phyloP scores from a whole-genome alignment of 495 filamentous ascomycete genomes.

The Saxispiralis lemnorum region DNA sequence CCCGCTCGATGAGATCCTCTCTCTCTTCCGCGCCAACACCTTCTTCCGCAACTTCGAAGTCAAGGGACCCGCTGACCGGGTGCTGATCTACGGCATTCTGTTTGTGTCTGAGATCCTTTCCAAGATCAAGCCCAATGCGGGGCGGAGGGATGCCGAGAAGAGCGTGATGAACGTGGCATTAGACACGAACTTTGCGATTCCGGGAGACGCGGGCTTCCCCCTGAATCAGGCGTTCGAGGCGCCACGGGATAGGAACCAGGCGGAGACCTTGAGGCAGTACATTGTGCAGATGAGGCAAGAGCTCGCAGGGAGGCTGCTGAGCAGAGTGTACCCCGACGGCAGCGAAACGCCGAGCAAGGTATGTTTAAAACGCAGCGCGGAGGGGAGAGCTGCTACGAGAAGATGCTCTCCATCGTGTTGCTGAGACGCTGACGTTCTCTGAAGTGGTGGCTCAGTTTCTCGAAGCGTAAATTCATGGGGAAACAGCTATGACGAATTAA shows the following conservation, averaged over 20 bases:
- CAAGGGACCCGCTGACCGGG: conserved; percentile 83
- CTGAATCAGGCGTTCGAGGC: conserved; percentile 74
- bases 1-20: conserved; percentile 80
- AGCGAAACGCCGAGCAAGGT: conserved; percentile 69
- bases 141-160: conserved; percentile 29
- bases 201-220: conserved; percentile 85
- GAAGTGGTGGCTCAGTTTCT: conserved; percentile 94
- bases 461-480: conserved; percentile 98
- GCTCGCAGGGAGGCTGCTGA: conserved; percentile 60
- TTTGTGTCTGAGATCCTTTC: conserved; percentile 75
- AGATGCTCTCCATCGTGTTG: conserved; percentile 4
- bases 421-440: not conserved
- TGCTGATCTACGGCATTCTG: conserved; percentile 90
- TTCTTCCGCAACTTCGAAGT: conserved; percentile 99
- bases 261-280: conserved; percentile 72
- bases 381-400: no score
- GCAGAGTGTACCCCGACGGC: conserved; percentile 72
- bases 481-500: conserved; percentile 29
- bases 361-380: conserved; percentile 13
- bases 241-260: conserved; percentile 69
- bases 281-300: conserved; percentile 85
- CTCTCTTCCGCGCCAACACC: conserved; percentile 91
- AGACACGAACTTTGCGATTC: conserved; percentile 77
- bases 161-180: conserved; percentile 51
- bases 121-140: conserved; percentile 63